Evolutionary conservation across 306 rosid genomes (phyloP).

Genomic region (Phaseolus lunatus): DNA sequence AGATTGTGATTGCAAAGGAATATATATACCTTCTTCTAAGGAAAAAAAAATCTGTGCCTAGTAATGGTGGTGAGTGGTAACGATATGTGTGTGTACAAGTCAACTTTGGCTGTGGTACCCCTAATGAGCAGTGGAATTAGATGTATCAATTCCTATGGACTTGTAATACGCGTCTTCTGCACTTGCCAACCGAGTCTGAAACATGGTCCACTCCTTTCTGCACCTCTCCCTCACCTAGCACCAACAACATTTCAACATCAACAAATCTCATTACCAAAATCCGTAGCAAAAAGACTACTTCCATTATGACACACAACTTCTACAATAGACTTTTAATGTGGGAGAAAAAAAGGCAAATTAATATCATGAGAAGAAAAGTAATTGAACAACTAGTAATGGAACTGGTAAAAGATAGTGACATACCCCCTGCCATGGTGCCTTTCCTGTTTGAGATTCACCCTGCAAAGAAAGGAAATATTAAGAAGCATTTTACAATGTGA

Average conservation of each 20-base stretch:
- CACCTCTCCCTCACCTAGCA: slow-evolving; percentile 94
- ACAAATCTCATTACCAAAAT: slow-evolving; percentile 3
- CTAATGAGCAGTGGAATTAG: slow-evolving; percentile 60
- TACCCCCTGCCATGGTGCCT: slow-evolving; percentile 96
- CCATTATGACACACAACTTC: not conserved
- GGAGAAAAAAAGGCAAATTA: not conserved
- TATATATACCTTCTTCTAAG: not conserved
- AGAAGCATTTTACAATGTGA: slow-evolving; percentile 3
- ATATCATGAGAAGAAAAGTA: not conserved
- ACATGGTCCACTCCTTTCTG: slow-evolving; percentile 94
- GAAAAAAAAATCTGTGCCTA: slow-evolving; percentile 29
- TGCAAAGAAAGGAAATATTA: slow-evolving; percentile 40
- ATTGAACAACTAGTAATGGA: not conserved
- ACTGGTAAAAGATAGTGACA: slow-evolving; percentile 26
- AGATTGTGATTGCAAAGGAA: slow-evolving; percentile 24
- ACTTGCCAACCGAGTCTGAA: slow-evolving; percentile 71
- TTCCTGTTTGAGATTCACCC: slow-evolving; percentile 84
- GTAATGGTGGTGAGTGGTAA: slow-evolving; percentile 1
- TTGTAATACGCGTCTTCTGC: slow-evolving; percentile 78
- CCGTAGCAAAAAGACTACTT: not conserved
- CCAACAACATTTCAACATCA: slow-evolving; percentile 29
- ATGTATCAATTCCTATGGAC: slow-evolving; percentile 50
- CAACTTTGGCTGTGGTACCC: slow-evolving; percentile 21
- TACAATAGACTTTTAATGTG: not conserved
- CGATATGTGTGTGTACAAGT: slow-evolving; percentile 43